phyloP scores from a whole-genome alignment of 768 basidiomycete species.

The Naganishia vaughanmartiniae region DNA sequence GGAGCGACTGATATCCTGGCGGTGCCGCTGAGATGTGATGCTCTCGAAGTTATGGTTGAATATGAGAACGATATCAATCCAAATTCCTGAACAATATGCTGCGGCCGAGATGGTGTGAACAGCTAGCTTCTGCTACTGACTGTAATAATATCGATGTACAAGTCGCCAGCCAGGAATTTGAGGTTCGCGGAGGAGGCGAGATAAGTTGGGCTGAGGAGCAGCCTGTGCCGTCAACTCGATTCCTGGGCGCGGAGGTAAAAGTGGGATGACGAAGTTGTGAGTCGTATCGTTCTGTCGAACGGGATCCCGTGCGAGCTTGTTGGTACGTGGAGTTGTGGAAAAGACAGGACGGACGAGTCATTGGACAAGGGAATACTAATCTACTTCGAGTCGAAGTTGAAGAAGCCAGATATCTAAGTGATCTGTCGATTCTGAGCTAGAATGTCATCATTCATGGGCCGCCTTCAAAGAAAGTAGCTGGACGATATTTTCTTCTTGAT shows the following conservation, averaged over 20 bases:
- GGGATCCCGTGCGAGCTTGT: not conserved
- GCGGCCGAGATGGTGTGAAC: no score
- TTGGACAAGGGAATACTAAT: not conserved
- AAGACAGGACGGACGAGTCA: not conserved
- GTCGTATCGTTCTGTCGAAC: not conserved
- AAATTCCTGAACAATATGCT: no score
- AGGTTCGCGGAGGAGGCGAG: no score
- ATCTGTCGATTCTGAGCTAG: not conserved
- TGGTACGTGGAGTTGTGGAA: not conserved
- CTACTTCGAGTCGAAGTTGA: not conserved
- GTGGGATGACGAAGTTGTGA: constrained; percentile 4
- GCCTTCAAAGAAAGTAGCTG: not conserved
- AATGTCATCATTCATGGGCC: not conserved
- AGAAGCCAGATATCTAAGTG: not conserved
- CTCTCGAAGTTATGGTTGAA: no score
- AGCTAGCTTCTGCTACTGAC: no score
- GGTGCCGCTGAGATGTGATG: no score
- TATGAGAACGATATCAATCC: no score
- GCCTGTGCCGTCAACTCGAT: not conserved
- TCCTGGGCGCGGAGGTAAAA: constrained; percentile 19
- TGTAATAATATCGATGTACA: no score
- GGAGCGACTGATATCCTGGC: no score
- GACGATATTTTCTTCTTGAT: constrained; percentile 4
- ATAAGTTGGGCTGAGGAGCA: no score
- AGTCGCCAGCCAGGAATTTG: no score